A percentile compares a stretch with the other conserved stretches of the same genome.
phyloP scores from a whole-genome alignment of 345 rosid species.

The Lagerstroemia speciosa region DNA sequence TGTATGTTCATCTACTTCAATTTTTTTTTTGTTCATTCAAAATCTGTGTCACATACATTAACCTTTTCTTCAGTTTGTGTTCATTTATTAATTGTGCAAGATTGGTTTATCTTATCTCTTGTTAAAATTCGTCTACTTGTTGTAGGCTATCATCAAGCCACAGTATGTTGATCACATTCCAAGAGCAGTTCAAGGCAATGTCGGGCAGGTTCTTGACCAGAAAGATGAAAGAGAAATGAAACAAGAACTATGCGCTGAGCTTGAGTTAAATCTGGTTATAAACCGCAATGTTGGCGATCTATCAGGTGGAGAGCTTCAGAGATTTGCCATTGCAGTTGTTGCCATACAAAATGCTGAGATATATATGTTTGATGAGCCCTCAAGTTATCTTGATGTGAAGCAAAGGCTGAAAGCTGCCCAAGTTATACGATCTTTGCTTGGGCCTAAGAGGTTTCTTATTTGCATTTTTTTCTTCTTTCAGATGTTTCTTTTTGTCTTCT shows the following conservation, averaged over 20 bases:
- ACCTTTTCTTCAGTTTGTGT: neutral
- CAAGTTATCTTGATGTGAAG: conserved; percentile 97
- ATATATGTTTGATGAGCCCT: conserved; percentile 99
- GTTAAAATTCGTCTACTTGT: neutral
- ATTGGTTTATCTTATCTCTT: neutral
- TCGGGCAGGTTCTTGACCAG: conserved; percentile 89
- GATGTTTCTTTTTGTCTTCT: neutral
- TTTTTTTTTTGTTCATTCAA: neutral
- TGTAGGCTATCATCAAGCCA: conserved; percentile 89
- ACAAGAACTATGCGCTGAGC: conserved; percentile 64
- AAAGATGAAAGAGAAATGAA: conserved; percentile 79
- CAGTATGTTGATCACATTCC: conserved; percentile 98
- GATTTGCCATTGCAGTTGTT: conserved; percentile 95
- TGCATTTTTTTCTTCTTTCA: neutral
- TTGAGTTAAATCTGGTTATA: conserved; percentile 87
- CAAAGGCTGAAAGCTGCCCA: conserved; percentile 99
- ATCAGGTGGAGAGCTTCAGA: conserved; percentile 98
- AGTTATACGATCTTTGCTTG: conserved; percentile 79
- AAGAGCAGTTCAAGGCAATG: conserved; percentile 89
- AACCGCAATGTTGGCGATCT: conserved; percentile 85
- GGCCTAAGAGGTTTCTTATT: conserved; percentile 64
- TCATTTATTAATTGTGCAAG: neutral
- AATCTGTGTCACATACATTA: neutral
- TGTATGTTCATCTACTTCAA: neutral
- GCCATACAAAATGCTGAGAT: conserved; percentile 97